These are phyloP conservation scores for Brasenia schreberi DNA, from an alignment of 164 flowering plant genomes.

Conservation along the genomic window DNA sequence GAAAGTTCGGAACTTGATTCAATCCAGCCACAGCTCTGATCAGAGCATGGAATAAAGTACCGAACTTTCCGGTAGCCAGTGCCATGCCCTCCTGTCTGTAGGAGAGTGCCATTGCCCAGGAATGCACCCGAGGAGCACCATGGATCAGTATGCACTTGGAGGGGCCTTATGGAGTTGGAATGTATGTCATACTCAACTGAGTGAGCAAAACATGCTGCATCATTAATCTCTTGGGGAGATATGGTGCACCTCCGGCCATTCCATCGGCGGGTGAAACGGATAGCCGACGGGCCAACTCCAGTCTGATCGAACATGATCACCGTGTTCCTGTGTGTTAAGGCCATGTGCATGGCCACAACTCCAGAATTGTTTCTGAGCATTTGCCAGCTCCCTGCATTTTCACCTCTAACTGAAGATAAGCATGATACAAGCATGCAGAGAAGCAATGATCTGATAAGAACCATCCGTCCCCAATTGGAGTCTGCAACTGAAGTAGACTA, in stretches of 20 bases:
- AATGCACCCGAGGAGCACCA: conserved; percentile 76
- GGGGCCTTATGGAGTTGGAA: conserved; percentile 29
- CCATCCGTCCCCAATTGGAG: too few species aligned
- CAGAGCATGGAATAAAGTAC: conserved; percentile 30
- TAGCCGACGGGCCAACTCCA: conserved; percentile 27
- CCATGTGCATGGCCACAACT: conserved; percentile 75
- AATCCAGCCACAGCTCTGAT: conserved; percentile 37
- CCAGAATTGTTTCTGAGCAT: conserved; percentile 45
- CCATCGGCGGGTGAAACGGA: conserved; percentile 12
- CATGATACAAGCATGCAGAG: background rate
- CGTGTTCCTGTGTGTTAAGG: conserved; percentile 39
- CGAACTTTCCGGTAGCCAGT: conserved; percentile 29
- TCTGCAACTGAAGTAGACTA: too few species aligned
- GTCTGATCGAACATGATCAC: conserved; percentile 56
- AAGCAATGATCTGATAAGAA: background rate
- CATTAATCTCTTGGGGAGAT: conserved; percentile 5
- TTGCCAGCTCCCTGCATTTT: conserved; percentile 37
- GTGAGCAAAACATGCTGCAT: conserved; percentile 55
- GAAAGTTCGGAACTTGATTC: conserved; percentile 9
- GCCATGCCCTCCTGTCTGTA: conserved; percentile 48
- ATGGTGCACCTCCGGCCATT: conserved; percentile 16
- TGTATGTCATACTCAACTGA: conserved; percentile 49
- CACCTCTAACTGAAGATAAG: background rate
- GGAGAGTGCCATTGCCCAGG: conserved; percentile 44
- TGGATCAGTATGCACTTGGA: conserved; percentile 38